Evolutionary conservation across 2,329 filamentous ascomycete genomes (phyloP).

Genomic region (Phaeophleospora eucalypticola): DNA sequence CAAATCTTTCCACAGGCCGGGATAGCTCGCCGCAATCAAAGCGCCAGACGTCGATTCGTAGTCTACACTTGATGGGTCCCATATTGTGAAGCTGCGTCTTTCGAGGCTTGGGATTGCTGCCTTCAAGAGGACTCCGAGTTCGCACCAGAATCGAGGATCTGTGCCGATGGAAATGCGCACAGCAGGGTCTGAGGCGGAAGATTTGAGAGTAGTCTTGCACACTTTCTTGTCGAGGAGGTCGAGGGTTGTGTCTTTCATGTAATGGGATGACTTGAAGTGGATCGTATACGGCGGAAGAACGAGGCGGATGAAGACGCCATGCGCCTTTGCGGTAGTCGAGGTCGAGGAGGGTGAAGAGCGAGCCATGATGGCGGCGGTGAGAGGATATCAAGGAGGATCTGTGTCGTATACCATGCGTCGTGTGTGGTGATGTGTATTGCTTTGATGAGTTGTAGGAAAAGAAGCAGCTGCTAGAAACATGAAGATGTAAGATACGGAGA

Average conservation of each 20-base stretch:
- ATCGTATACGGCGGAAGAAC: slow-evolving; percentile 48
- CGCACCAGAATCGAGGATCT: slow-evolving; percentile 56
- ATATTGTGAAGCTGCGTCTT: slow-evolving; percentile 58
- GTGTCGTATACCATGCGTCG: not conserved
- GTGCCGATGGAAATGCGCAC: slow-evolving; percentile 54
- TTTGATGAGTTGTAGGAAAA: not conserved
- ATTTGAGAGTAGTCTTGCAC: slow-evolving; percentile 57
- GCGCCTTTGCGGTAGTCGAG: slow-evolving; percentile 23
- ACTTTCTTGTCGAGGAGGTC: slow-evolving; percentile 53
- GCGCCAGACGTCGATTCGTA: slow-evolving; percentile 58
- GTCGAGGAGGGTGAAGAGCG: not conserved
- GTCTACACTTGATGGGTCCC: slow-evolving; percentile 52
- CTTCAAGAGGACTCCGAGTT: slow-evolving; percentile 54
- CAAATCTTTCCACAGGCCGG: slow-evolving; percentile 57
- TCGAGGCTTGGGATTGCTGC: slow-evolving; percentile 60
- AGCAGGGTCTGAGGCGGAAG: slow-evolving; percentile 52
- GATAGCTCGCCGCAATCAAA: slow-evolving; percentile 58
- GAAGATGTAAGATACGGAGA: too few relatives aligned
- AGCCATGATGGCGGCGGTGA: slow-evolving; percentile 9
- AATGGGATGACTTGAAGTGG: slow-evolving; percentile 58
- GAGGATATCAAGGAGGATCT: not conserved
- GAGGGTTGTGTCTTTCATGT: slow-evolving; percentile 57
- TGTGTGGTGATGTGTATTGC: not conserved
- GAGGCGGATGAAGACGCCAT: slow-evolving; percentile 44
- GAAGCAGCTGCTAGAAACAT: too few relatives aligned